Evolutionary conservation across 75 land plant species (phyloP), one percentile per base, ranked within the genome.

Genomic region (Isoetes taiwanensis): DNA sequence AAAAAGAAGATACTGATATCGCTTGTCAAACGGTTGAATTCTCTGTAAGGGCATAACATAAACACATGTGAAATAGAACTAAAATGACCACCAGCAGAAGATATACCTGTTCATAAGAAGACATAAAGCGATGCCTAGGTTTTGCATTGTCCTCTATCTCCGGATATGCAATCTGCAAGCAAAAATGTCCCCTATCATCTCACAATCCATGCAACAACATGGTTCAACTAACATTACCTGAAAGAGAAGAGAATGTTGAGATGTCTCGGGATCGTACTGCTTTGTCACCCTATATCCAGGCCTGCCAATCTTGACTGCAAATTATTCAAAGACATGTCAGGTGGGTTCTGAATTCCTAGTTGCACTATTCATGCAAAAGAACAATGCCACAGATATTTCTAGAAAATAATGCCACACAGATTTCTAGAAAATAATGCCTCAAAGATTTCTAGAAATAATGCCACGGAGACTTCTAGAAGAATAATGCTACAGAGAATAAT

Each of bases 251-350:
- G 99, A 94, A 21, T 90, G 80, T 59, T 94, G 90, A 60, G 84
- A 79, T 21, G 99, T 84, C 31, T 94, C 99, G 32, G 80, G 74
- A 61, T 94, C 99, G 69, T 59, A 94, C 52, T 94, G 99, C 67
- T 94, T 94, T 21, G 99, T 94, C 24, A 94, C 99, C 19, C 94
- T 58, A 34, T 94, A 94, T 2, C 99, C 99, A 63, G 99, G 99
- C 53, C 99, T 76, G 9, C 99, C 99, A 80, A 94, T 94, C 74
- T 94, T 94, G 14, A 88, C 99, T 88, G 81, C 63, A 54, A 38
- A 24, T 27, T 43, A 14, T n/a, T n/a, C n/a, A n/a, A n/a, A n/a
- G n/a, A n/a, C n/a, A n/a, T n/a, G n/a, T n/a, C n/a, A n/a, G n/a
- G n/a, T n/a, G n/a, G n/a, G n/a, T n/a, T n/a, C n/a, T n/a, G n/a